Base-by-base conservation (phyloP, 371 early-diverging fungal species). In the Aphelidium insulamus region DNA sequence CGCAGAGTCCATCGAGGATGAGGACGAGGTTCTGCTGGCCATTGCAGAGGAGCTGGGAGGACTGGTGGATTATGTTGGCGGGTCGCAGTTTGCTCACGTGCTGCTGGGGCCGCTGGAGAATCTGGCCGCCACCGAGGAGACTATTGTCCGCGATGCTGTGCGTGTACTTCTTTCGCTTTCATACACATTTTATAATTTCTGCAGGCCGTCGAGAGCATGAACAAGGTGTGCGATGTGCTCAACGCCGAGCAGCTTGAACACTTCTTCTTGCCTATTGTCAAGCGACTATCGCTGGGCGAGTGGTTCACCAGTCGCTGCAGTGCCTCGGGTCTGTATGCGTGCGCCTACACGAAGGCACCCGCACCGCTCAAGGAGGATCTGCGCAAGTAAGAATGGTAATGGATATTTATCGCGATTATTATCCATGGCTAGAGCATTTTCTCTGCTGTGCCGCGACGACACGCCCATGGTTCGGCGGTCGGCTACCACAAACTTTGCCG, bases 391-490 rank as follows among this genome's bases (percentile, higher is more conserved):
- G 47, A 28, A 28, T 36, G 16, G 8, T 16, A 12, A 10, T 36
- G 15, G 2, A 16, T 23, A 26, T 16, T 23, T 26, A 5, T 17
- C 9, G 9, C 17, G 26, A 19, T 20, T 21, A 24, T 45, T 34
- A 22, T 26, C 14, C 21, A 26, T 33, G 12, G 33, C 4, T 49
- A 69, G 62, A 34, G 39, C 64, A 38, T 75, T 65, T 54, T 62
- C 64, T 19, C 69, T 72, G 43, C 69, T 95, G 20, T 75, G 79
- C 47, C 55, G 69, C 39, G 92, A 97, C 49, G 86, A 85, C 27
- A 91, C 90, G 16, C 97, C 97, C 10, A 92, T 97, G 97, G 92
- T 90, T 39, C 72, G 92, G 40, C 69, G 94, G 40, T 77, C 91
- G 2, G 86, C 88, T 7, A 81, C 90, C 26, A 79, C 81, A n/a